Base-by-base conservation (phyloP, 345 rosid species). In the Sapria himalayana region DNA sequence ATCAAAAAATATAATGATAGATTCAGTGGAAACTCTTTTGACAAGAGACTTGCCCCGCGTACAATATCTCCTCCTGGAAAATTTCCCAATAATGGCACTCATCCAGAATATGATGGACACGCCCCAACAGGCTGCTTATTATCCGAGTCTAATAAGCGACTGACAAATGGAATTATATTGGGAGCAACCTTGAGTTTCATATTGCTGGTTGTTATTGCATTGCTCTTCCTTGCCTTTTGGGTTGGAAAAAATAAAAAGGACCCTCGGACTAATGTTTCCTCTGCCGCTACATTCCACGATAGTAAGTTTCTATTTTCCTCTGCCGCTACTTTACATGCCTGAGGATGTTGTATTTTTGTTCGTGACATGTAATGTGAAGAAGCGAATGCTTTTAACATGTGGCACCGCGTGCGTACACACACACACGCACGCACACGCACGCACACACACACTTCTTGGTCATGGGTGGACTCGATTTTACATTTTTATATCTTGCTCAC, bases 1-100 rank as follows among this genome's bases (percentile, higher is more conserved):
- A 20, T 39, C 47, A 27, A 41, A 51, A 52, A 51, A 48, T 54
- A 59, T n/a, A n/a, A n/a, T n/a, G 68, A 59, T 74, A 91, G 99
- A 67, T 80, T 45, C 27, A 72, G 55, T 47, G 96, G 96, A 15
- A 91, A 84, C 52, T 71, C 92, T 41, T 91, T 84, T 33, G 72
- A 73, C 54, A 78, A 84, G 18, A 73, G 71, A 42, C 92, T 92
- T 37, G 78, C 89, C 23, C 76, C 92, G 37, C 78, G 33, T 51
- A 57, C 53, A 5, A 29, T 76, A 21, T 78, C 96, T 42, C 67
- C 81, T 24, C 76, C 76, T 25, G 70, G 78, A 19, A 64, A 55
- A 55, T 47, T 79, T 45, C 62, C 18, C 23, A 58, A 32, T 22
- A 74, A 67, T 33, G 63, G 7, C 15, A 67, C 43, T 56, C 71